A percentile compares a stretch with the other conserved stretches of the same genome.
These are phyloP conservation scores for Coemansia reversa DNA, from an alignment of 192 early-diverging fungal genomes.

Conservation along the genomic window DNA sequence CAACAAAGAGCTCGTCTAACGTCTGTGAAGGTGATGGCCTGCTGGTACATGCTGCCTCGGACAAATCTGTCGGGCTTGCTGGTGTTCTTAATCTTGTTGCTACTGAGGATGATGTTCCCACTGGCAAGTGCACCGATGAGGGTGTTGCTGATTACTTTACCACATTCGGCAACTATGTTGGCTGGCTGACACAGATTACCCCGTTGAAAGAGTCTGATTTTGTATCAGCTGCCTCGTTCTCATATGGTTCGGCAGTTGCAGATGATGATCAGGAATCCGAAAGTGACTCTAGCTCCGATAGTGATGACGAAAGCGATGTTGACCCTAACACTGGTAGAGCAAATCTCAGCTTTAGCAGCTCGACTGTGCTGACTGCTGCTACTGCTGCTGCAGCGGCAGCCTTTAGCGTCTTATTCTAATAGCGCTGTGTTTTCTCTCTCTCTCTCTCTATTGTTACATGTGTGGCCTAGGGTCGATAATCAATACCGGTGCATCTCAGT, in stretches of 20 bases:
- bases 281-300: slow-evolving; percentile 5
- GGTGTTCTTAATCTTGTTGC: slow-evolving; percentile 52
- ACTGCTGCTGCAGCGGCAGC: not conserved
- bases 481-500: not conserved
- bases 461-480: not conserved
- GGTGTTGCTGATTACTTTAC: slow-evolving; percentile 45
- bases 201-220: slow-evolving; percentile 36
- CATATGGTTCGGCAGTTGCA: slow-evolving; percentile 6
- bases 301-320: slow-evolving; percentile 11
- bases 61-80: slow-evolving; percentile 34
- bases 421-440: slow-evolving; percentile 1
- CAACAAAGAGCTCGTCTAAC: slow-evolving; percentile 31
- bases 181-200: slow-evolving; percentile 49
- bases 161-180: slow-evolving; percentile 50
- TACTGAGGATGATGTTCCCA: slow-evolving; percentile 28
- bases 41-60: slow-evolving; percentile 34
- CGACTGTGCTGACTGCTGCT: slow-evolving; percentile 6
- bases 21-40: slow-evolving; percentile 44
- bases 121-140: slow-evolving; percentile 17
- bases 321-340: slow-evolving; percentile 3
- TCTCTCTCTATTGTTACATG: not conserved
- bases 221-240: slow-evolving; percentile 37
- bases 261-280: slow-evolving; percentile 8
- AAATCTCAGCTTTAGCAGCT: not conserved
- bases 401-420: too few species aligned